Evolutionary conservation across 768 basidiomycete genomes (phyloP).

Genomic region (Amanita rubescens): DNA sequence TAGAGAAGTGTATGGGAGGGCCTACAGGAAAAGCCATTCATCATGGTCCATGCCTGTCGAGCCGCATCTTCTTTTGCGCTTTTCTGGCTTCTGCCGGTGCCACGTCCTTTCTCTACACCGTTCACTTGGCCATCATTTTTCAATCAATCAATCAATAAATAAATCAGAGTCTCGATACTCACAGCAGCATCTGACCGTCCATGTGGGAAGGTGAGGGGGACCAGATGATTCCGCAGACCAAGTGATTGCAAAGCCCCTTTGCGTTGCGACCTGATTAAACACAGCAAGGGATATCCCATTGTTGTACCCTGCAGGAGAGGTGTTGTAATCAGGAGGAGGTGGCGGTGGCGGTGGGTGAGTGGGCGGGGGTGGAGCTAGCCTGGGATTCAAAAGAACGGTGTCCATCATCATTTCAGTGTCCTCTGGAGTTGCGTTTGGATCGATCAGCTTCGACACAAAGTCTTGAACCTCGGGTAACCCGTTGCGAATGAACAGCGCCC

Average conservation of each 20-base stretch:
- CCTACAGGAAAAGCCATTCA: constrained; percentile 1
- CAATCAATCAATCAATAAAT: neutral
- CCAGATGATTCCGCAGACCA: constrained; percentile 43
- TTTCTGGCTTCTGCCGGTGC: constrained; percentile 53
- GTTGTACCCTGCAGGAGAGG: constrained; percentile 13
- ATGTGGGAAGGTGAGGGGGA: constrained; percentile 47
- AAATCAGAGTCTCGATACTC: constrained; percentile 15
- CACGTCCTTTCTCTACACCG: constrained; percentile 38
- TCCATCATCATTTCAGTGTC: constrained; percentile 10
- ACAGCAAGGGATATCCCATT: constrained; percentile 33
- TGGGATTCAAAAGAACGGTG: neutral
- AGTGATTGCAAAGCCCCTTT: constrained; percentile 34
- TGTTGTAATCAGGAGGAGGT: constrained; percentile 27
- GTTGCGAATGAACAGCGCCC: constrained; percentile 55
- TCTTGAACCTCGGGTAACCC: constrained; percentile 41
- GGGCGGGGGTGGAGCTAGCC: constrained; percentile 11
- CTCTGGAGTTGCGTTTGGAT: constrained; percentile 27
- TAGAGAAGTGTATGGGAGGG: neutral
- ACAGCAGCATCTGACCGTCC: constrained; percentile 51
- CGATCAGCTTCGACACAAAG: constrained; percentile 55
- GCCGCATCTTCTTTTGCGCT: constrained; percentile 66
- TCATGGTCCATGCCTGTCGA: constrained; percentile 37
- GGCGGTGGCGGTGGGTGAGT: constrained; percentile 16
- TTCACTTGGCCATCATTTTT: constrained; percentile 34
- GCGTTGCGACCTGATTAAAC: constrained; percentile 46